Evolutionary conservation across 2,329 filamentous ascomycete genomes (phyloP).

Genomic region (Tolypocladium inflatum): DNA sequence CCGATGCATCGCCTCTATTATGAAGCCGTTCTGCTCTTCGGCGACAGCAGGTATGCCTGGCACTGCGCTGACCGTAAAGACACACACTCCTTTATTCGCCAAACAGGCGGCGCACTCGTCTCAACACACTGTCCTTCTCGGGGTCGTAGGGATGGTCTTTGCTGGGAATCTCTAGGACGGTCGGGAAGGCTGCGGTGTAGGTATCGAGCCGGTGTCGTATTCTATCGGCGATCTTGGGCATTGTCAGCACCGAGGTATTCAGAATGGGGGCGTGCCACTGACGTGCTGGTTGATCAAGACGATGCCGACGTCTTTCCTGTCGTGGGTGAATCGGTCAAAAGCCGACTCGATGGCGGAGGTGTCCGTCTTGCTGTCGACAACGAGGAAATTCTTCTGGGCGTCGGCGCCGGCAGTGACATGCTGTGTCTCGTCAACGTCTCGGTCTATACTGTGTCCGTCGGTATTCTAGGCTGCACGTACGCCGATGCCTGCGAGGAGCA

Average conservation of each 20-base stretch:
- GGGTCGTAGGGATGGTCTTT: slow-evolving; percentile 99
- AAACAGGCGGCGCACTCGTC: slow-evolving; percentile 63
- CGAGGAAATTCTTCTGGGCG: slow-evolving; percentile 93
- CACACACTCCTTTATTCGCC: slow-evolving; percentile 44
- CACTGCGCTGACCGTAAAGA: background rate
- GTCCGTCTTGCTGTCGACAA: slow-evolving; percentile 91
- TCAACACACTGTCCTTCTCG: slow-evolving; percentile 95
- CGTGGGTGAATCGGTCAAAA: slow-evolving; percentile 79
- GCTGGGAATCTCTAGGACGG: slow-evolving; percentile 90
- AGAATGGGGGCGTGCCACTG: slow-evolving; percentile 18
- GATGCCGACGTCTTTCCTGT: slow-evolving; percentile 95
- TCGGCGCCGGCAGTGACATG: slow-evolving; percentile 86
- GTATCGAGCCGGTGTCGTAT: slow-evolving; percentile 87
- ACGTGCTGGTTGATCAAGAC: slow-evolving; percentile 97
- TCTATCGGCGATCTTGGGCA: slow-evolving; percentile 71
- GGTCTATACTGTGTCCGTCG: background rate
- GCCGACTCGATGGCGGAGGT: slow-evolving; percentile 77
- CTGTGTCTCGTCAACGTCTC: slow-evolving; percentile 33
- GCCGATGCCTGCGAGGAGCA: slow-evolving; percentile 90
- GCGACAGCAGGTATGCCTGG: background rate
- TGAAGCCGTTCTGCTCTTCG: background rate
- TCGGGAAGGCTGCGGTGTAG: slow-evolving; percentile 92
- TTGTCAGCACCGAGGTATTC: slow-evolving; percentile 9
- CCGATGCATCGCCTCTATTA: background rate
- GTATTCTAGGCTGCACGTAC: slow-evolving; percentile 37